A percentile compares a stretch with the other conserved stretches of the same genome.
Conservation (phyloP, 768 basidiomycete genomes). For the button mushroom (Agaricus bisporus) region DNA sequence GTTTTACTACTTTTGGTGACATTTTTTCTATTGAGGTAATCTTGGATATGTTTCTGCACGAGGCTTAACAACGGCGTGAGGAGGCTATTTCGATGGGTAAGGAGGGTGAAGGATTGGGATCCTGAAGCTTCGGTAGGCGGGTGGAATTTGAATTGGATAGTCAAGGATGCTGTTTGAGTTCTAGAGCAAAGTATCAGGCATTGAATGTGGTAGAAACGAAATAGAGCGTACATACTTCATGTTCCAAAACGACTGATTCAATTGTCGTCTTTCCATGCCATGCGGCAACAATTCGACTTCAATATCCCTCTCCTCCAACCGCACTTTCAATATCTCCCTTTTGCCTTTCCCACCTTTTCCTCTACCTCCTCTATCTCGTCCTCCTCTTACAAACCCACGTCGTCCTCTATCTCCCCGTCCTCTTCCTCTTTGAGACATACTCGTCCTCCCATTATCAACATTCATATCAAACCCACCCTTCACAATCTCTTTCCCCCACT, state of each 20-base stretch:
- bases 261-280: conserved; percentile 75
- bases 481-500: conserved; percentile 68
- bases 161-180: conserved; percentile 60
- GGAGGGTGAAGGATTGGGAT: conserved; percentile 37
- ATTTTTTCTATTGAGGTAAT: conserved; percentile 39
- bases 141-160: conserved; percentile 68
- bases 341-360: conserved; percentile 46
- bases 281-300: conserved; percentile 70
- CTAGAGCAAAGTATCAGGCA: conserved; percentile 29
- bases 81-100: conserved; percentile 61
- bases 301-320: conserved; percentile 63
- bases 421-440: conserved; percentile 17
- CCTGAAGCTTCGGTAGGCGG: conserved; percentile 35
- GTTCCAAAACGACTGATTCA: conserved; percentile 84
- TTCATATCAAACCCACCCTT: conserved; percentile 44
- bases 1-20: not conserved
- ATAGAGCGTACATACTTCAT: conserved; percentile 50
- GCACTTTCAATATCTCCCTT: conserved; percentile 59
- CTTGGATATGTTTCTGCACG: conserved; percentile 40
- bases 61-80: conserved; percentile 43
- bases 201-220: not conserved
- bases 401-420: conserved; percentile 19
- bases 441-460: conserved; percentile 11
- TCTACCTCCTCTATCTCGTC: conserved; percentile 25
- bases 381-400: conserved; percentile 16